Evolutionary conservation across 257 asterid species (phyloP).

Genomic region (Nicotiana undulata): DNA sequence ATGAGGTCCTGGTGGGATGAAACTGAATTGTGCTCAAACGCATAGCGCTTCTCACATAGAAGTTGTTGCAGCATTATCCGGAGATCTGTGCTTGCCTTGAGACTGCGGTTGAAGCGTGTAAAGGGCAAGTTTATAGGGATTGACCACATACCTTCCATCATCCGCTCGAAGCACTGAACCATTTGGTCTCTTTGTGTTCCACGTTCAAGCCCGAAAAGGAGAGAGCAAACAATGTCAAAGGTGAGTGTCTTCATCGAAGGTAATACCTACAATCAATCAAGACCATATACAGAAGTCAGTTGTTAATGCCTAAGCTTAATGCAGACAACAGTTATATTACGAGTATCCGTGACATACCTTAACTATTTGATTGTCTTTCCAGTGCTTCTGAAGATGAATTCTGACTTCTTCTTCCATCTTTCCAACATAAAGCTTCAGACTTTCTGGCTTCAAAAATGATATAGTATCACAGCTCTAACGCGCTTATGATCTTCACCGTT

Average conservation of each 20-base stretch:
- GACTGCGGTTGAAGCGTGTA: constrained; percentile 55
- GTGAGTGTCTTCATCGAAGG: constrained; percentile 67
- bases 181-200: constrained; percentile 39
- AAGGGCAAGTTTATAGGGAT: constrained; percentile 56
- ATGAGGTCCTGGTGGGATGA: constrained; percentile 51
- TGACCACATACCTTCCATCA: constrained; percentile 65
- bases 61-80: constrained; percentile 39
- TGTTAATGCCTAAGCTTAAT: not conserved
- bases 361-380: constrained; percentile 52
- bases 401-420: constrained; percentile 52
- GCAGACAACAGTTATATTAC: not conserved
- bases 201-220: constrained; percentile 51
- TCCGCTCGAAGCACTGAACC: constrained; percentile 30
- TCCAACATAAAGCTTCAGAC: constrained; percentile 53
- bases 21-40: constrained; percentile 34
- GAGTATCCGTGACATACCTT: constrained; percentile 21
- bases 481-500: constrained; percentile 57
- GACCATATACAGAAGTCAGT: not conserved
- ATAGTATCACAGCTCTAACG: constrained; percentile 46
- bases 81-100: constrained; percentile 48
- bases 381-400: constrained; percentile 35
- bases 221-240: constrained; percentile 67
- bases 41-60: constrained; percentile 36
- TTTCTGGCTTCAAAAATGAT: constrained; percentile 57
- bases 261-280: constrained; percentile 31